Percentiles rank a stretch among this genome's conserved stretches.
These are phyloP conservation scores for Fusarium guadeloupense DNA, from an alignment of 2,329 filamentous ascomycete genomes.

Conservation along the genomic window DNA sequence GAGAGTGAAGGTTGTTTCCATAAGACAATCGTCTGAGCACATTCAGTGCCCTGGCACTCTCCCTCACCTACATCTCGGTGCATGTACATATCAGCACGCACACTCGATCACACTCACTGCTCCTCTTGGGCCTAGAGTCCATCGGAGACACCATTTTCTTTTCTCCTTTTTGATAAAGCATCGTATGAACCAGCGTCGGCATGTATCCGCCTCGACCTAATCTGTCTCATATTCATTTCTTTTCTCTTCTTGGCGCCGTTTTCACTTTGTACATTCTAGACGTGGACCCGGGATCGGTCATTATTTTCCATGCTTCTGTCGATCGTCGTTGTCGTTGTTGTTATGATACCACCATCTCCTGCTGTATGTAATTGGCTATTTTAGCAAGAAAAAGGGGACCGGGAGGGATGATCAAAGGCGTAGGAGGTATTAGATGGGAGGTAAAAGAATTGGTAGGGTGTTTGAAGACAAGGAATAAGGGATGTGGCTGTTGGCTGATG, in stretches of 20 bases:
- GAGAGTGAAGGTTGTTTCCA: slow-evolving; percentile 5
- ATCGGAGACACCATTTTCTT: slow-evolving; percentile 25
- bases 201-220: slow-evolving; percentile 46
- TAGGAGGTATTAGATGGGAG: slow-evolving; percentile 24
- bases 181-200: slow-evolving; percentile 44
- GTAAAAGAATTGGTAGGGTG: slow-evolving; percentile 22
- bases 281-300: slow-evolving; percentile 45
- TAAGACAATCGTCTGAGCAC: slow-evolving; percentile 14
- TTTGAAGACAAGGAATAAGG: slow-evolving; percentile 8
- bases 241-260: slow-evolving; percentile 29
- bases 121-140: slow-evolving; percentile 28
- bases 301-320: slow-evolving; percentile 35
- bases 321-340: slow-evolving; percentile 38
- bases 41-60: slow-evolving; percentile 29
- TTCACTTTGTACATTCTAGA: slow-evolving; percentile 49
- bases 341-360: slow-evolving; percentile 47
- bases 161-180: slow-evolving; percentile 34
- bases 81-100: slow-evolving; percentile 26
- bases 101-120: slow-evolving; percentile 31
- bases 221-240: slow-evolving; percentile 45
- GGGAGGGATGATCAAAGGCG: slow-evolving; percentile 19
- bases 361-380: slow-evolving; percentile 46
- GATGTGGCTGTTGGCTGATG: slow-evolving; percentile 33
- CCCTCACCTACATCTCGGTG: slow-evolving; percentile 21
- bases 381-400: slow-evolving; percentile 29